Conservation (phyloP, 2,329 filamentous ascomycete species). For the Claviceps lovelessii region DNA sequence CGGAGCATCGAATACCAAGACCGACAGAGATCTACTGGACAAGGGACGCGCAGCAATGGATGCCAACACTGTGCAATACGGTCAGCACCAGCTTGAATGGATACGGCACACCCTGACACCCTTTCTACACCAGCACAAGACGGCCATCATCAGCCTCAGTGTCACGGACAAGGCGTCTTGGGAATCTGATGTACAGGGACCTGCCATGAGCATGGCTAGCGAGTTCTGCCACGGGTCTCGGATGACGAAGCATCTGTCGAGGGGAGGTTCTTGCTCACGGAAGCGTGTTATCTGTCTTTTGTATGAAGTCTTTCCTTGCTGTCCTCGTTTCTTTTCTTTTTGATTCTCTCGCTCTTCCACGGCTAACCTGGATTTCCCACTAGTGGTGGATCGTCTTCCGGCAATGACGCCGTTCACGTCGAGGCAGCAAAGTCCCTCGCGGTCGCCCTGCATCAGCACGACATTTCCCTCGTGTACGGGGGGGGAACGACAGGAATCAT, state of each 20-base stretch:
- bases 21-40: not conserved
- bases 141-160: not conserved
- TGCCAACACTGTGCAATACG: conserved; percentile 1
- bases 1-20: not conserved
- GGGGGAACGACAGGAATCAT: conserved; percentile 87
- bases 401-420: conserved; percentile 58
- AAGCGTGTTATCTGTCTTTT: not conserved
- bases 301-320: not conserved
- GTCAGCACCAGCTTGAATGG: conserved; percentile 2
- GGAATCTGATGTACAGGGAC: not conserved
- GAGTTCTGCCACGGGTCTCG: not conserved
- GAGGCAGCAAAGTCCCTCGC: conserved; percentile 65
- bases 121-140: not conserved
- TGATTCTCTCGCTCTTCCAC: not conserved
- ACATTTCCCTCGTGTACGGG: conserved; percentile 77
- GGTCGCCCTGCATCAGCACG: conserved; percentile 53
- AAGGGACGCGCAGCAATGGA: not conserved
- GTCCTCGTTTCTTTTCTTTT: not conserved
- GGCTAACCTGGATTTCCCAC: not conserved
- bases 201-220: not conserved
- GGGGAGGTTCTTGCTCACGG: not conserved
- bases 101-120: not conserved
- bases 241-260: not conserved
- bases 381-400: conserved; percentile 23
- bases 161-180: not conserved